A percentile compares a stretch with the other conserved stretches of the same genome.
Conservation (phyloP, 306 rosid species). For the Rosa rugosa region DNA sequence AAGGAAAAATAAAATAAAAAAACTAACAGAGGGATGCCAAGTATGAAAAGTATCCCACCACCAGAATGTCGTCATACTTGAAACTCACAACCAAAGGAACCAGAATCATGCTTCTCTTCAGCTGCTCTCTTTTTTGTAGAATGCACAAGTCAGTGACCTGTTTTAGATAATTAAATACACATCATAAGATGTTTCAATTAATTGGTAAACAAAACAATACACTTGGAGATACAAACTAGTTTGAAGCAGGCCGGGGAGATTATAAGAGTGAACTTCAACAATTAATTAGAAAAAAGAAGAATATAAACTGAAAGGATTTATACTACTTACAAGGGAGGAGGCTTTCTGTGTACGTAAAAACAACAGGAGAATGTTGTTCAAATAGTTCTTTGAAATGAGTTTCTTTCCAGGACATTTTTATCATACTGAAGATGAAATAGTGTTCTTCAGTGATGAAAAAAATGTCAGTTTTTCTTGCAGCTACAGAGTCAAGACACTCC, state of each 20-base stretch:
- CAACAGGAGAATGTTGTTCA: conserved; percentile 9
- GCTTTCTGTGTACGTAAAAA: conserved; percentile 18
- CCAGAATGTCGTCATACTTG: conserved; percentile 4
- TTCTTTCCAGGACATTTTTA: conserved; percentile 2
- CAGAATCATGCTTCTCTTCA: neutral
- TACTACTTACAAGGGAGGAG: conserved; percentile 31
- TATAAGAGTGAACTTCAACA: neutral
- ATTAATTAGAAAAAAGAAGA: neutral
- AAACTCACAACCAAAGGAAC: neutral
- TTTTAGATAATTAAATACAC: neutral
- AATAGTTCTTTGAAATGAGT: neutral
- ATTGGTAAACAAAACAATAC: neutral
- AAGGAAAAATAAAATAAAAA: neutral
- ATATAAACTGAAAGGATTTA: neutral
- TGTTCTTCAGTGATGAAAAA: conserved; percentile 20
- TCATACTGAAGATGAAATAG: conserved; percentile 8
- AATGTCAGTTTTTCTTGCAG: conserved; percentile 18
- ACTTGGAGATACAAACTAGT: neutral
- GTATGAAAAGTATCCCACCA: neutral
- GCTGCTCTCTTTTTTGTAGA: neutral
- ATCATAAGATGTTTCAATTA: neutral
- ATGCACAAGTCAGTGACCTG: conserved; percentile 22
- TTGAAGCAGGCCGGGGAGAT: neutral
- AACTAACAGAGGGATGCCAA: neutral
- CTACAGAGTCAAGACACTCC: conserved; percentile 20